These are phyloP conservation scores for Melocanna baccifera DNA, from an alignment of 176 grass and related monocot species.

Conservation along the genomic window DNA sequence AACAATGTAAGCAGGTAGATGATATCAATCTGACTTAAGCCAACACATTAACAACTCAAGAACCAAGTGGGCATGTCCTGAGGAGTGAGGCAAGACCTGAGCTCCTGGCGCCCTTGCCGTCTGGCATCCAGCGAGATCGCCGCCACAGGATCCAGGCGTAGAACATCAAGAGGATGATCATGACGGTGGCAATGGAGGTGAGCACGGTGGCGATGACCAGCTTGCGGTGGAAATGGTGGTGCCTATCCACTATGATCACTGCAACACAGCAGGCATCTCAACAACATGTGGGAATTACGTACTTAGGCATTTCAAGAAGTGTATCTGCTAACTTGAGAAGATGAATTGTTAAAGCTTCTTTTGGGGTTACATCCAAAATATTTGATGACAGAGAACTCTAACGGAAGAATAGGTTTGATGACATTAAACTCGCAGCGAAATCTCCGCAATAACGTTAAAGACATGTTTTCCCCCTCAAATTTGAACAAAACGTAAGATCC, in stretches of 20 bases:
- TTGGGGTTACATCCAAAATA: background rate
- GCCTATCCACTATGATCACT: conserved; percentile 58
- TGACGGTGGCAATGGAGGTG: conserved; percentile 54
- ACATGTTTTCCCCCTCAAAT: background rate
- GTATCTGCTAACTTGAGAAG: background rate
- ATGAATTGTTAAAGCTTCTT: background rate
- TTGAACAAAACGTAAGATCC: conserved; percentile 21
- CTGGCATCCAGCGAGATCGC: conserved; percentile 40
- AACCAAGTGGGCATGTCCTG: background rate
- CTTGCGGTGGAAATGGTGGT: conserved; percentile 68
- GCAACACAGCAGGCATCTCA: background rate
- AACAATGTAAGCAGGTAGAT: background rate
- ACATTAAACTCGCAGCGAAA: conserved; percentile 8
- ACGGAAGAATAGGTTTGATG: conserved; percentile 5
- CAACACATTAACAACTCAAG: background rate
- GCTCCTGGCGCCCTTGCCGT: conserved; percentile 41
- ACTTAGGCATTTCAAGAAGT: background rate
- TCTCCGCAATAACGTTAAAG: background rate
- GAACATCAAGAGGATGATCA: conserved; percentile 58
- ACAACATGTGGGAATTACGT: background rate
- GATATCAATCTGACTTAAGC: background rate
- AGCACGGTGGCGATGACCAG: conserved; percentile 60
- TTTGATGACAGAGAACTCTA: background rate
- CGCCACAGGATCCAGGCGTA: conserved; percentile 77
- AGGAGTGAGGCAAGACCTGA: conserved; percentile 46